These are phyloP conservation scores for Plenodomus lindquistii DNA, from an alignment of 2,329 filamentous ascomycete genomes.

Conservation along the genomic window DNA sequence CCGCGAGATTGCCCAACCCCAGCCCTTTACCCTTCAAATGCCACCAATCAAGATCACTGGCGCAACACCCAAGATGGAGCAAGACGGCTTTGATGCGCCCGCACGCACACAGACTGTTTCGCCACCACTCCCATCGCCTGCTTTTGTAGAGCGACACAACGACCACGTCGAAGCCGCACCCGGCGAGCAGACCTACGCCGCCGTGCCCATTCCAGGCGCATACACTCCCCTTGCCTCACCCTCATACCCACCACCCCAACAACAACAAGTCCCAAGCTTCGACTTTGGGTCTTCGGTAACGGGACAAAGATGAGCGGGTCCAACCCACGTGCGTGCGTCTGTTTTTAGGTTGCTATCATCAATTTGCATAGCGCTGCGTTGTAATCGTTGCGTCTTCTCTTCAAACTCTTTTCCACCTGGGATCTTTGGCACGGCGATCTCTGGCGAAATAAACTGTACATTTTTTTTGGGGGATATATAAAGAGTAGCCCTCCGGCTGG, in stretches of 20 bases:
- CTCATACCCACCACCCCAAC: slow-evolving; percentile 42
- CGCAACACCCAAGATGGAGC: slow-evolving; percentile 71
- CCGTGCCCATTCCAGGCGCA: slow-evolving; percentile 86
- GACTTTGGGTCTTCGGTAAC: slow-evolving; percentile 44
- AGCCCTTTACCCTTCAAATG: slow-evolving; percentile 82
- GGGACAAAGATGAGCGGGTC: slow-evolving; percentile 19
- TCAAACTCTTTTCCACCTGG: slow-evolving; percentile 1
- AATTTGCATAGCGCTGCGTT: background rate
- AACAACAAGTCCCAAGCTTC: slow-evolving; percentile 34
- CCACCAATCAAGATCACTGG: slow-evolving; percentile 78
- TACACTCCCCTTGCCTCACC: slow-evolving; percentile 61
- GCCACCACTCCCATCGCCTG: slow-evolving; percentile 39
- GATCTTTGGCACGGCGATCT: background rate
- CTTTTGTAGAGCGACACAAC: slow-evolving; percentile 54
- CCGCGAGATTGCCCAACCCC: slow-evolving; percentile 52
- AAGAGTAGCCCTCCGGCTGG: too few species aligned
- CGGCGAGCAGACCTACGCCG: slow-evolving; percentile 81
- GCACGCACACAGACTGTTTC: slow-evolving; percentile 42
- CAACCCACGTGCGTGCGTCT: background rate
- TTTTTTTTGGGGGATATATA: slow-evolving; percentile 1
- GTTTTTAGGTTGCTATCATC: background rate
- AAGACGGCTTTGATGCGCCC: slow-evolving; percentile 62
- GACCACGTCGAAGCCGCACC: slow-evolving; percentile 71
- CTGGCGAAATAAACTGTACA: background rate
- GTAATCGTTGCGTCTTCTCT: slow-evolving; percentile 2